Conservation (phyloP, 1,139 yeast species). For the Yamadazyma atmosphaerica region DNA sequence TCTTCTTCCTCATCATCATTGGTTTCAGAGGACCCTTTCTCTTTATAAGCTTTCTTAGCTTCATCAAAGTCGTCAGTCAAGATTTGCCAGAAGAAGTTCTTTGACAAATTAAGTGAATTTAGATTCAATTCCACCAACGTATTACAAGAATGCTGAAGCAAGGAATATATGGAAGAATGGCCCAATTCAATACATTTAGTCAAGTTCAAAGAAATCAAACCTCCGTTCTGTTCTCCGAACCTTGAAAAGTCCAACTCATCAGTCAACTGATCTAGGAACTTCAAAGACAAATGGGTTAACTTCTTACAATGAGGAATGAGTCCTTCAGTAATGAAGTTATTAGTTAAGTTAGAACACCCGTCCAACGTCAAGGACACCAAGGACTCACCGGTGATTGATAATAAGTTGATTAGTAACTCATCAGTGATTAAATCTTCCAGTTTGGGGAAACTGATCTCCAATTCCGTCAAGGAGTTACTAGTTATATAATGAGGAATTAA, state of each 20-base stretch:
- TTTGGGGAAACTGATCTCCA: conserved; percentile 72
- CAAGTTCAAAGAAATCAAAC: conserved; percentile 60
- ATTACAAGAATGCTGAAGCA: conserved; percentile 62
- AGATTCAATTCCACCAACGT: conserved; percentile 69
- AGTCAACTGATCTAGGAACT: conserved; percentile 58
- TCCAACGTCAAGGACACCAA: conserved; percentile 60
- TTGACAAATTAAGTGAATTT: conserved; percentile 67
- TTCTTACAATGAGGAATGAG: conserved; percentile 57
- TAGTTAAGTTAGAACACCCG: conserved; percentile 75
- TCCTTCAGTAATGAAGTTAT: conserved; percentile 58
- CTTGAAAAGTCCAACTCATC: conserved; percentile 60
- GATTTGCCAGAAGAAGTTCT: conserved; percentile 44
- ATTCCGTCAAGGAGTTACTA: conserved; percentile 44
- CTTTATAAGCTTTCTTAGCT: conserved; percentile 28
- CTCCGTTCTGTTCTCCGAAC: conserved; percentile 43
- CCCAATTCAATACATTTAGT: conserved; percentile 66
- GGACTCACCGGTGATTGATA: conserved; percentile 64
- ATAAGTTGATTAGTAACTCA: conserved; percentile 62
- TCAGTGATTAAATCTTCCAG: conserved; percentile 69
- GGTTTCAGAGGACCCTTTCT: conserved; percentile 13
- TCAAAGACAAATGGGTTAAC: conserved; percentile 54
- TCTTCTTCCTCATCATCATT: conserved; percentile 12
- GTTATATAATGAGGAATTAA: conserved; percentile 62
- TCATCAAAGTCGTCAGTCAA: conserved; percentile 33
- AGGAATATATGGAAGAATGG: conserved; percentile 59